These are phyloP conservation scores for Iberis pinnata DNA, from an alignment of 345 rosid genomes.

Conservation along the genomic window DNA sequence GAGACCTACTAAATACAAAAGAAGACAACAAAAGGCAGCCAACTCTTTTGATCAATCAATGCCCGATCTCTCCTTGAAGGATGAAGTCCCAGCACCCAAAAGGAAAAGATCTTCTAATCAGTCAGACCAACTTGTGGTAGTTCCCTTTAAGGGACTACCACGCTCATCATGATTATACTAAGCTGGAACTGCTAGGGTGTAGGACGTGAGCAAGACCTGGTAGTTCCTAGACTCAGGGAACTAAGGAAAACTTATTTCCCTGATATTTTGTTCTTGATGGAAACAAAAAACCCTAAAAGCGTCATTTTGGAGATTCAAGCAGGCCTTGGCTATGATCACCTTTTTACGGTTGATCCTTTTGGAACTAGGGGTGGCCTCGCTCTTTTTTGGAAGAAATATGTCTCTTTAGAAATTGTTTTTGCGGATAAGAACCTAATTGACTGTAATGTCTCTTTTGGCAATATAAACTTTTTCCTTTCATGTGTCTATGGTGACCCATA, in stretches of 20 bases:
- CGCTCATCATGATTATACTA: too few relatives aligned
- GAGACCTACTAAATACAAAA: too few relatives aligned
- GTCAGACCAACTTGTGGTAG: too few relatives aligned
- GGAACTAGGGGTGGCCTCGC: background rate
- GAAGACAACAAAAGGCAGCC: too few relatives aligned
- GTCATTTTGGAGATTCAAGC: background rate
- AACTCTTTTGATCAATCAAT: too few relatives aligned
- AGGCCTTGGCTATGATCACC: background rate
- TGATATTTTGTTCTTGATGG: background rate
- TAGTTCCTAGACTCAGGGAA: background rate
- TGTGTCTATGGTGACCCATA: background rate
- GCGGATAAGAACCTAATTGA: background rate
- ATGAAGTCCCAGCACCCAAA: too few relatives aligned
- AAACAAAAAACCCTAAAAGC: background rate
- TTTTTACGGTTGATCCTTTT: background rate
- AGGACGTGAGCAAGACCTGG: background rate
- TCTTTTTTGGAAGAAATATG: background rate
- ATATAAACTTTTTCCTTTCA: background rate
- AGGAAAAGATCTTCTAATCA: too few relatives aligned
- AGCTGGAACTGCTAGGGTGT: background rate
- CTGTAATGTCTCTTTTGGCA: background rate
- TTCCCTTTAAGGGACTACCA: background rate
- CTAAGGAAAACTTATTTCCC: background rate
- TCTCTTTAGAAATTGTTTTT: background rate
- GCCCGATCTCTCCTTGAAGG: too few relatives aligned